Base-by-base conservation (phyloP, 2,329 filamentous ascomycete species). In the Trichophyton mentagrophytes region DNA sequence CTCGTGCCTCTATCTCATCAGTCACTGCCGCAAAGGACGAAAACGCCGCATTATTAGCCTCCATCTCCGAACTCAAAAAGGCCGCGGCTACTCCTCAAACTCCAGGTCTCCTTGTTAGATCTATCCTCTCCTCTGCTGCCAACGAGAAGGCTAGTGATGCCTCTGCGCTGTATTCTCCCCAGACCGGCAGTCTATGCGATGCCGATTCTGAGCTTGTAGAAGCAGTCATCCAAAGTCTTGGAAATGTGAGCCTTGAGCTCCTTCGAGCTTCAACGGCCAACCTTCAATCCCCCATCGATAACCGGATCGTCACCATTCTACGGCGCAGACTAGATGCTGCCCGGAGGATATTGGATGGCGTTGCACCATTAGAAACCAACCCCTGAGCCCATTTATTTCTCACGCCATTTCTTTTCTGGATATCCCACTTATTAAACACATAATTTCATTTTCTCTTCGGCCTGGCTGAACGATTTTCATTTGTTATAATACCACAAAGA, bases 311-410 rank as follows among this genome's bases (percentile, higher is more conserved):
- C 82, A 88, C 66, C 60, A 78, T 86, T 62, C 84, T 88, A 71
- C 79, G 89, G 62, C 78, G 87, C 64, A 80, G 87, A 65, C 79
- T 96, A 58, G 89, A 95, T 65, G 82, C 84, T 59, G 90, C 90
- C 3, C 83, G 85, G 62, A 80, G 82, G 59, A 81, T 89, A 2
- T 77, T 95, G 33, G 88, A 92, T 65, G 89, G 88, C 3, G 75
- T 55, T 36, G 25, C 51, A 9, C 51, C 51, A 11, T 55, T 55
- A n/a, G 51, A 55, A 60, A n/a, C 36, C 25, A 46, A 13, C 15
- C 55, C 46, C 33, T 56, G 9, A 59, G 9, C 2, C 9, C 33
- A 13, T 13, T 38, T 13, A 38, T 38, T 38, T 38, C 33, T 38
- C 33, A 38, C 3, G 9, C 33, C 38, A 44, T 44, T 44, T 22